Evolutionary conservation across 495 filamentous ascomycete species (phyloP).

Genomic region (Cercophora sp.): DNA sequence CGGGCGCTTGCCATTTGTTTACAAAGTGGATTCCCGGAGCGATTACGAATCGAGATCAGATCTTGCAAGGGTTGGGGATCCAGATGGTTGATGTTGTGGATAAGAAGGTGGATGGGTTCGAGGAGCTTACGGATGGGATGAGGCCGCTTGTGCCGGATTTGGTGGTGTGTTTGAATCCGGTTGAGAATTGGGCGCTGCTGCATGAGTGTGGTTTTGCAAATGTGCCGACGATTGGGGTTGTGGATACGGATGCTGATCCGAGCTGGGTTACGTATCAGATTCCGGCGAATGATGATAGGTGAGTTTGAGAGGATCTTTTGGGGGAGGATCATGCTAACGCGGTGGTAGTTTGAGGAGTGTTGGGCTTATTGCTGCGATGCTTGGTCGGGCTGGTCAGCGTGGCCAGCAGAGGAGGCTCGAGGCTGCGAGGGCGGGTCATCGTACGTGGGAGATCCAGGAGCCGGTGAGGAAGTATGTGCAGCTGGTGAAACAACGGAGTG

Average conservation of each 20-base stretch:
- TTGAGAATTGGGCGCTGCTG: constrained; percentile 85
- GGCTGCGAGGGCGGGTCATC: constrained; percentile 55
- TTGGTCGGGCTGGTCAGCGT: constrained; percentile 78
- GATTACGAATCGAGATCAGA: constrained; percentile 90
- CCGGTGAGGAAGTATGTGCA: constrained; percentile 16
- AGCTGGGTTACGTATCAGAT: constrained; percentile 96
- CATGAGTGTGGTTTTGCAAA: constrained; percentile 85
- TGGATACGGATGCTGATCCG: constrained; percentile 91
- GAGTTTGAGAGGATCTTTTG: constrained; percentile 18
- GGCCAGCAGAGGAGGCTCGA: constrained; percentile 64
- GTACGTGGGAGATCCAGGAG: too few relatives aligned
- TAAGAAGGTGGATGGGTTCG: constrained; percentile 59
- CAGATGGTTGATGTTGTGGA: constrained; percentile 72
- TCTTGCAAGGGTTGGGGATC: constrained; percentile 61
- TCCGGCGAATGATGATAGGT: constrained; percentile 93
- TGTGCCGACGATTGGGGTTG: constrained; percentile 89
- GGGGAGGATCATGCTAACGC: constrained; percentile 5
- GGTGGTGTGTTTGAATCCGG: constrained; percentile 85
- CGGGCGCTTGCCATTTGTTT: constrained; percentile 82
- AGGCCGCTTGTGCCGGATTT: constrained; percentile 77
- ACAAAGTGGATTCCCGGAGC: constrained; percentile 88
- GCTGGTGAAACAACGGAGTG: background rate
- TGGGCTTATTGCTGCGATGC: constrained; percentile 74
- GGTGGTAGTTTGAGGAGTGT: constrained; percentile 65
- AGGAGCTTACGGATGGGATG: constrained; percentile 56